These are phyloP conservation scores for Collybia sordida DNA, from an alignment of 768 basidiomycete genomes.

Conservation along the genomic window DNA sequence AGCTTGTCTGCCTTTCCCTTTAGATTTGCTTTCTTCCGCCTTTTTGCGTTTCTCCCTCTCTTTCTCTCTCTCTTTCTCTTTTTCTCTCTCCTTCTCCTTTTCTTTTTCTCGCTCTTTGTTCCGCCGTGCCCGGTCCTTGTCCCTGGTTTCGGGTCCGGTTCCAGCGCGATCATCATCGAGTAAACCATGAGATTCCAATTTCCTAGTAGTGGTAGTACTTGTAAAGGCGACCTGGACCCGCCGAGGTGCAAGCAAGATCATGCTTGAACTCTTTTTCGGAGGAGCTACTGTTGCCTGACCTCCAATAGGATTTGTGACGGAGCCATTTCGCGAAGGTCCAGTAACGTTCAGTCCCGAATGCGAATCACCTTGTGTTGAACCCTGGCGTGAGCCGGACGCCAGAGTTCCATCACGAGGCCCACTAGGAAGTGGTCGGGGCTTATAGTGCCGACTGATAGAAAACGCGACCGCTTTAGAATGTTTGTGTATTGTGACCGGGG, in stretches of 20 bases:
- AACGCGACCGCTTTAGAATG: slow-evolving; percentile 80
- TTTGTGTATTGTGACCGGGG: slow-evolving; percentile 72
- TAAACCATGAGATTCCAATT: slow-evolving; percentile 66
- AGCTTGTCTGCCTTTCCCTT: slow-evolving; percentile 20
- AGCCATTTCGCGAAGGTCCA: slow-evolving; percentile 2
- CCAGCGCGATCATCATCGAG: slow-evolving; percentile 45
- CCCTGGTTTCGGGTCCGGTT: slow-evolving; percentile 20
- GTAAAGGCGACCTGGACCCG: slow-evolving; percentile 80
- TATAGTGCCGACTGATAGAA: slow-evolving; percentile 71
- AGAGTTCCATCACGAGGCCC: background rate
- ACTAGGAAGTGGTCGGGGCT: slow-evolving; percentile 18
- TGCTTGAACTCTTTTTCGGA: slow-evolving; percentile 33
- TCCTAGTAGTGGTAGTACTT: slow-evolving; percentile 70
- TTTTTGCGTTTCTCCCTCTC: slow-evolving; percentile 27
- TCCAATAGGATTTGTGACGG: slow-evolving; percentile 11
- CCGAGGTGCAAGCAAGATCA: slow-evolving; percentile 71
- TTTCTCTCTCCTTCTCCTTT: slow-evolving; percentile 11
- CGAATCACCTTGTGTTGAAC: slow-evolving; percentile 9
- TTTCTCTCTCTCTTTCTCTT: slow-evolving; percentile 14
- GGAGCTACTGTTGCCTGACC: slow-evolving; percentile 4
- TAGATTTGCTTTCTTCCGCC: slow-evolving; percentile 24
- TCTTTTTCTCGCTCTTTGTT: slow-evolving; percentile 20
- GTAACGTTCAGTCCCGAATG: background rate
- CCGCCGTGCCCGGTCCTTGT: slow-evolving; percentile 28
- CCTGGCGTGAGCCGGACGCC: background rate